Conservation (phyloP, 768 basidiomycete genomes). For the Coprinopsis marcescibilis region DNA sequence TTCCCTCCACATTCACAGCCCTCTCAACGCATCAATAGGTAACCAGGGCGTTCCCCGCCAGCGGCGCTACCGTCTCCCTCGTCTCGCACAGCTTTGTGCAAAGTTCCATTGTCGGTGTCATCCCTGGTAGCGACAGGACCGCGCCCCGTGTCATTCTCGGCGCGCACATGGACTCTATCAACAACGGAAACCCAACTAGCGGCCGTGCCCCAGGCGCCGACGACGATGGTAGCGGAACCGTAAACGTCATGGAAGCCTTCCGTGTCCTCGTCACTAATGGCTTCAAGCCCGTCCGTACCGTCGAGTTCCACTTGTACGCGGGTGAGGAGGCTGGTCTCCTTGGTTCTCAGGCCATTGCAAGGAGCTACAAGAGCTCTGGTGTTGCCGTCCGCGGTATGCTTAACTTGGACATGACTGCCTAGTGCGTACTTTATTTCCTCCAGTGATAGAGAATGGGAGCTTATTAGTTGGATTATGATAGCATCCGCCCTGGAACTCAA, state of each 20-base stretch:
- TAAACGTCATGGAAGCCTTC: slow-evolving; percentile 37
- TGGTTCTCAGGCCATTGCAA: slow-evolving; percentile 48
- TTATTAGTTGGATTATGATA: slow-evolving; percentile 16
- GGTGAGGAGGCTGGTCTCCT: slow-evolving; percentile 38
- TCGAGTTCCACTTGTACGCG: slow-evolving; percentile 42
- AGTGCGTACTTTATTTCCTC: slow-evolving; percentile 17
- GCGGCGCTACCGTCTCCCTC: slow-evolving; percentile 19
- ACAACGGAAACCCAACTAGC: slow-evolving; percentile 20
- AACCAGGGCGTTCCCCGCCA: slow-evolving; percentile 17
- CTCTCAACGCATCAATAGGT: slow-evolving; percentile 12
- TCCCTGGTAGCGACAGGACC: slow-evolving; percentile 22
- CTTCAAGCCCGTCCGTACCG: slow-evolving; percentile 31
- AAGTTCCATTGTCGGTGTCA: slow-evolving; percentile 27
- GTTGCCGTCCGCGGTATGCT: slow-evolving; percentile 36
- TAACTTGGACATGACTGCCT: slow-evolving; percentile 44
- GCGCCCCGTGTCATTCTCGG: slow-evolving; percentile 30
- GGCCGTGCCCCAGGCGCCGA: slow-evolving; percentile 45
- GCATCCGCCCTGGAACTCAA: slow-evolving; percentile 38
- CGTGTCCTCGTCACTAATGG: slow-evolving; percentile 28
- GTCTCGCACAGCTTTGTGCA: slow-evolving; percentile 29
- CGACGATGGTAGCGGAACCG: slow-evolving; percentile 39
- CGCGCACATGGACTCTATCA: slow-evolving; percentile 36
- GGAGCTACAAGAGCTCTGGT: slow-evolving; percentile 36
- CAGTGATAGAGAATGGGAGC: not conserved
- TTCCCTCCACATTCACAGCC: not conserved